Percentiles rank a stretch among this genome's conserved stretches.
phyloP scores from a whole-genome alignment of 2,329 filamentous ascomycete genomes.

The Paecilomyces formosus region DNA sequence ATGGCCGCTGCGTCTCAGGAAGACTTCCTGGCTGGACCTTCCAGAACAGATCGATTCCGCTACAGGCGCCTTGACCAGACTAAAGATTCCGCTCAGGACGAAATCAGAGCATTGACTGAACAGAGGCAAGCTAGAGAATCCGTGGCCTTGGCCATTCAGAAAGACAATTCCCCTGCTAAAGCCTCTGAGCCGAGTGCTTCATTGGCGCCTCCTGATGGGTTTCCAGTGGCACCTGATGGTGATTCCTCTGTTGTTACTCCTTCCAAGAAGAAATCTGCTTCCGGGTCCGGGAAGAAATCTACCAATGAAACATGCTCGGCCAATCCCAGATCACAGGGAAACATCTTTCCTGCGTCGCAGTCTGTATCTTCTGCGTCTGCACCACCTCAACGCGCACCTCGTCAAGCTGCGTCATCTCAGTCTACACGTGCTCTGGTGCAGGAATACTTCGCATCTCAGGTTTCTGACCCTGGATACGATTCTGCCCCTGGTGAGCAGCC shows the following conservation, averaged over 20 bases:
- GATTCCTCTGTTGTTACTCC: neutral
- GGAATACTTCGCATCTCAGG: neutral
- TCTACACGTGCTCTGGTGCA: neutral
- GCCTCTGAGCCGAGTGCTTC: neutral
- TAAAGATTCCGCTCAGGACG: neutral
- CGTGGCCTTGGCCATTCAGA: neutral
- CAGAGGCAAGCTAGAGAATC: neutral
- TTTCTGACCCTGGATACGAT: neutral
- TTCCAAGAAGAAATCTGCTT: neutral
- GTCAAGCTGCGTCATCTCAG: neutral
- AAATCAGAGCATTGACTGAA: neutral
- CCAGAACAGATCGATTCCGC: neutral
- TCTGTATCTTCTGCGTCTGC: neutral
- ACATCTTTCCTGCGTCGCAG: neutral
- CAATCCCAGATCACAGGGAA: neutral
- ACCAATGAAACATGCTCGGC: neutral
- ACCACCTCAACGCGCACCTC: neutral
- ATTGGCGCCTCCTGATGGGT: neutral
- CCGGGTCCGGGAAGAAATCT: neutral
- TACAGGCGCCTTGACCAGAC: neutral
- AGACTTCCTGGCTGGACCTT: neutral
- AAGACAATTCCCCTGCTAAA: neutral
- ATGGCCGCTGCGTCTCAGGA: neutral
- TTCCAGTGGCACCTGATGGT: neutral
- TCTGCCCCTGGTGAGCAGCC: neutral